phyloP scores from a whole-genome alignment of 495 filamentous ascomycete genomes.

The Penicillium riverlandense region DNA sequence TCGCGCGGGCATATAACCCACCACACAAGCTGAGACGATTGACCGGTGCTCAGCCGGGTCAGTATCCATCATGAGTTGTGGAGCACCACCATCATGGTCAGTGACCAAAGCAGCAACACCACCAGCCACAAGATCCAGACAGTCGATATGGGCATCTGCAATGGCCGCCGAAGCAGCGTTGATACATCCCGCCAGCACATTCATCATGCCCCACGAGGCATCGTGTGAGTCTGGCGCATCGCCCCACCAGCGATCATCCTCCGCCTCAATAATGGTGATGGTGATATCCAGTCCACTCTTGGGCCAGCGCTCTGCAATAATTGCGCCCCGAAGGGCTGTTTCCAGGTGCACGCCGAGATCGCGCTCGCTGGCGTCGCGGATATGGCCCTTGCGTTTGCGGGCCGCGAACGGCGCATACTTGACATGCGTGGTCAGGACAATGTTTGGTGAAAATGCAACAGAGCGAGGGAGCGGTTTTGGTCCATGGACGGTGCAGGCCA shows the following conservation, averaged over 20 bases:
- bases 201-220: slow-evolving; percentile 74
- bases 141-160: slow-evolving; percentile 92
- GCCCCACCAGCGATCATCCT: slow-evolving; percentile 62
- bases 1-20: slow-evolving; percentile 80
- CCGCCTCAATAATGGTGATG: slow-evolving; percentile 86
- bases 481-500: slow-evolving; percentile 88
- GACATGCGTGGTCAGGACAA: slow-evolving; percentile 83
- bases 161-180: slow-evolving; percentile 94
- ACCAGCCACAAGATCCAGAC: slow-evolving; percentile 81
- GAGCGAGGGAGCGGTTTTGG: slow-evolving; percentile 85
- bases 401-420: slow-evolving; percentile 96
- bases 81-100: slow-evolving; percentile 28
- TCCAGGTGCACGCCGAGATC: slow-evolving; percentile 89
- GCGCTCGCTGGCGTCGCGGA: slow-evolving; percentile 78
- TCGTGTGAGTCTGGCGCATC: slow-evolving; percentile 40
- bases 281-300: slow-evolving; percentile 93
- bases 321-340: slow-evolving; percentile 77
- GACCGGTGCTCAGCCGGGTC: slow-evolving; percentile 66
- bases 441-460: slow-evolving; percentile 80
- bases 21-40: slow-evolving; percentile 72
- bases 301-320: slow-evolving; percentile 90
- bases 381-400: slow-evolving; percentile 71
- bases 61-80: slow-evolving; percentile 70
- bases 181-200: slow-evolving; percentile 83
- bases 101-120: slow-evolving; percentile 78